Evolutionary conservation across 306 rosid genomes (phyloP).

Genomic region (Quercus glauca): DNA sequence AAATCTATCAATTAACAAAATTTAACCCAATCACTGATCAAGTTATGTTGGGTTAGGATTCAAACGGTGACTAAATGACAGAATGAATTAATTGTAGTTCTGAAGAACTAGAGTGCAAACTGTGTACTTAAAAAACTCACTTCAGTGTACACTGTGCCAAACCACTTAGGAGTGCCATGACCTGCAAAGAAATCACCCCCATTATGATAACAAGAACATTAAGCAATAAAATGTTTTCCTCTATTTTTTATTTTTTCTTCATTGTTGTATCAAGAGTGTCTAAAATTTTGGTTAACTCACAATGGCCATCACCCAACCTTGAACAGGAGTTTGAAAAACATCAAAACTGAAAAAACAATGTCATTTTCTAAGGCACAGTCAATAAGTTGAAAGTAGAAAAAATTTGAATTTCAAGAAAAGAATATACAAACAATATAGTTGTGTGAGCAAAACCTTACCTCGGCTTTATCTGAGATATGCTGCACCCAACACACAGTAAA

Average conservation of each 20-base stretch:
- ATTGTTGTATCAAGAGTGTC: slow-evolving; percentile 10
- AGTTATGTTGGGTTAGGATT: slow-evolving; percentile 10
- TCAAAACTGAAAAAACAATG: slow-evolving; percentile 62
- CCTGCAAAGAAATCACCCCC: slow-evolving; percentile 45
- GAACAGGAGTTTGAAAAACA: slow-evolving; percentile 82
- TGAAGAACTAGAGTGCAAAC: slow-evolving; percentile 10
- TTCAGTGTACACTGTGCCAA: slow-evolving; percentile 91
- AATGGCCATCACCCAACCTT: slow-evolving; percentile 96
- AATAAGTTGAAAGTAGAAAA: slow-evolving; percentile 1
- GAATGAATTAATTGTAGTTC: slow-evolving; percentile 1
- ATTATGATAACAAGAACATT: slow-evolving; percentile 11
- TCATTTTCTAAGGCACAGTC: slow-evolving; percentile 12
- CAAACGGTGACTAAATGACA: too few relatives aligned
- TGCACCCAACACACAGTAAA: slow-evolving; percentile 86
- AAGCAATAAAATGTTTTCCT: slow-evolving; percentile 1
- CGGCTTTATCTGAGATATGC: slow-evolving; percentile 81
- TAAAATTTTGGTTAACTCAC: slow-evolving; percentile 51
- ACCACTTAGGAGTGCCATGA: slow-evolving; percentile 96
- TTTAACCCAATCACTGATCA: background rate
- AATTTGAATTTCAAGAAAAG: slow-evolving; percentile 7
- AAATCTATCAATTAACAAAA: background rate
- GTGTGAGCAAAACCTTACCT: slow-evolving; percentile 48
- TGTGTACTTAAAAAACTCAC: slow-evolving; percentile 38
- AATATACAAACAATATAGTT: background rate
- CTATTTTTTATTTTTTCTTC: background rate